phyloP scores from a whole-genome alignment of 441 rosid species.

The Macaranga tanarius region DNA sequence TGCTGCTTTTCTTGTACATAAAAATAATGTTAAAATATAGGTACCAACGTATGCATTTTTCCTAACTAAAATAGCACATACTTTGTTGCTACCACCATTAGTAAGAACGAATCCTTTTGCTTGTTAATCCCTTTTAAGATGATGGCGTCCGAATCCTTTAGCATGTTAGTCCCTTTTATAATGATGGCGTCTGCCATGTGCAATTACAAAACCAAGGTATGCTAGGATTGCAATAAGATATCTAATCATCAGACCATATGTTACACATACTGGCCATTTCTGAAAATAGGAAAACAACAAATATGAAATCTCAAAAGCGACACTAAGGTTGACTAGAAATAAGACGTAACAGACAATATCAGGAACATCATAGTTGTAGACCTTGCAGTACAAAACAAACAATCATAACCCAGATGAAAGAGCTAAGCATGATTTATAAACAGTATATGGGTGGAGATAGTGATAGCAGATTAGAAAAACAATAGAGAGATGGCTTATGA shows the following conservation, averaged over 20 bases:
- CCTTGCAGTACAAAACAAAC: too few species aligned
- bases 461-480: background rate
- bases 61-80: background rate
- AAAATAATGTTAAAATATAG: too few species aligned
- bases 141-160: conserved; percentile 17
- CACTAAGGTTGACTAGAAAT: background rate
- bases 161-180: conserved; percentile 36
- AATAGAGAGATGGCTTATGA: background rate
- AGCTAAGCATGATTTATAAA: background rate
- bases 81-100: background rate
- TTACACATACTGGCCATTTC: conserved; percentile 94
- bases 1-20: too few species aligned
- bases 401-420: too few species aligned
- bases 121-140: conserved; percentile 36
- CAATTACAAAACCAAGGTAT: conserved; percentile 41
- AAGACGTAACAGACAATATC: too few species aligned
- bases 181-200: conserved; percentile 22
- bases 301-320: conserved; percentile 5
- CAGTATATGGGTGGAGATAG: background rate
- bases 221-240: conserved; percentile 49
- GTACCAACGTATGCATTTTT: too few species aligned
- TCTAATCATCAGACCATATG: conserved; percentile 70
- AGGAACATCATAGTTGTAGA: too few species aligned
- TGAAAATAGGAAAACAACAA: conserved; percentile 24
- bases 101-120: background rate